Base-by-base conservation (phyloP, 495 filamentous ascomycete species). In the Extremus antarcticus region DNA sequence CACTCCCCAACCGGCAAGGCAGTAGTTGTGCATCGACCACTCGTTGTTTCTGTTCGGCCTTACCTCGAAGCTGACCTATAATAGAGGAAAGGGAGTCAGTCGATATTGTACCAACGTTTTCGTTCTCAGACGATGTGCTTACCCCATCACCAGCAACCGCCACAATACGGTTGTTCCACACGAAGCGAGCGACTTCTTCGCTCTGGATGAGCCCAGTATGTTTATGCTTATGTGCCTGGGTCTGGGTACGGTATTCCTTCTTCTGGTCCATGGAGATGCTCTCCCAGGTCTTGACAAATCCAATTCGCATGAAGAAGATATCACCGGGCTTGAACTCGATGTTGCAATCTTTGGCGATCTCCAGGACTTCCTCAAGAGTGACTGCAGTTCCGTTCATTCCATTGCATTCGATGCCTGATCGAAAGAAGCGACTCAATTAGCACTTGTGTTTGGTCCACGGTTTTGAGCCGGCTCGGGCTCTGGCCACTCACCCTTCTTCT, bases 101-200 rank as follows among this genome's bases (percentile, higher is more conserved):
- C 46, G 48, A 48, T 57, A 22, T 16, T 21, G 45, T 1, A 2
- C n/a, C 45, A 50, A 29, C 23, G 47, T 19, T 2, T 24, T 10
- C 16, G 16, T 10, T n/a, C 22, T 2, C 8, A 21, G 15, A 13
- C 16, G 29, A 82, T 79, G n/a, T n/a, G 29, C 29, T 7, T 35
- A 35, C 29, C 80, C 81, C 84, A 58, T 85, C 82, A 0, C 79
- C 80, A 3, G 74, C 77, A 23, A 84, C 81, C 1, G 72, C 75
- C 3, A 82, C 75, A 59, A 86, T 85, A 50, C 83, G 85, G 50
- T 73, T 77, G 63, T 86, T 80, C 59, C 85, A 80, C 56, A 87
- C 20, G 25, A 59, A 57, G 43, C 53, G 54, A 11, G 32, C 46
- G 2, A 49, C 40, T 1, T 24, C 38, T 13, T 80, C 72, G 25